Percentiles rank a stretch among this genome's conserved stretches.
phyloP scores from a whole-genome alignment of 768 basidiomycete genomes.

The Naganishia kalamii region DNA sequence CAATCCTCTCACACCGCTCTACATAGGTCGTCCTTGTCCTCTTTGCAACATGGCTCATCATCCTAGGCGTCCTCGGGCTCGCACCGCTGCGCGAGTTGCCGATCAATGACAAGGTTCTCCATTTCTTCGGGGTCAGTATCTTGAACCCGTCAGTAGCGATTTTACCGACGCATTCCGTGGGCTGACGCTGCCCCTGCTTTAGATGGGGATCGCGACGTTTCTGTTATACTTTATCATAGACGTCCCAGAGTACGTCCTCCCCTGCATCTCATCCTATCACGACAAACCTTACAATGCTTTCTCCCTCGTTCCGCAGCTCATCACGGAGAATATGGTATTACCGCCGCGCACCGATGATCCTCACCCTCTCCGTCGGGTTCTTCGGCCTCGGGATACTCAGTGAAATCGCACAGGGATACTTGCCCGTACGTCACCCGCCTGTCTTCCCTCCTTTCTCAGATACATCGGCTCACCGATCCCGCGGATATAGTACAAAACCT shows the following conservation, averaged over 20 bases:
- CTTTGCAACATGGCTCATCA: constrained; percentile 39
- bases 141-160: neutral
- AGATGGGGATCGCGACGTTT: constrained; percentile 43
- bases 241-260: constrained; percentile 40
- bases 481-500: constrained; percentile 39
- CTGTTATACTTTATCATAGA: constrained; percentile 43
- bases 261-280: neutral
- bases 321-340: constrained; percentile 43
- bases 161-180: neutral
- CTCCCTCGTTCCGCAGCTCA: constrained; percentile 21
- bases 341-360: constrained; percentile 37
- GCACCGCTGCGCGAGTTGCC: constrained; percentile 39
- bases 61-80: constrained; percentile 41
- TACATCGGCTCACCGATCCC: neutral
- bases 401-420: constrained; percentile 37
- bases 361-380: constrained; percentile 35
- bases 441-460: neutral
- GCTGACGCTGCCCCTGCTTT: neutral
- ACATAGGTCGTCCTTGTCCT: constrained; percentile 36
- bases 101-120: constrained; percentile 44
- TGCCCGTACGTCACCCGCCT: constrained; percentile 35
- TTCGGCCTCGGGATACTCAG: constrained; percentile 38
- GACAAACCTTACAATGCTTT: neutral
- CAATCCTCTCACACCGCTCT: neutral
- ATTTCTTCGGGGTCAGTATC: constrained; percentile 45